Evolutionary conservation across 768 basidiomycete genomes (phyloP), one percentile per base, ranked within the genome.

Genomic region (Clitopilus passeckerianus): DNA sequence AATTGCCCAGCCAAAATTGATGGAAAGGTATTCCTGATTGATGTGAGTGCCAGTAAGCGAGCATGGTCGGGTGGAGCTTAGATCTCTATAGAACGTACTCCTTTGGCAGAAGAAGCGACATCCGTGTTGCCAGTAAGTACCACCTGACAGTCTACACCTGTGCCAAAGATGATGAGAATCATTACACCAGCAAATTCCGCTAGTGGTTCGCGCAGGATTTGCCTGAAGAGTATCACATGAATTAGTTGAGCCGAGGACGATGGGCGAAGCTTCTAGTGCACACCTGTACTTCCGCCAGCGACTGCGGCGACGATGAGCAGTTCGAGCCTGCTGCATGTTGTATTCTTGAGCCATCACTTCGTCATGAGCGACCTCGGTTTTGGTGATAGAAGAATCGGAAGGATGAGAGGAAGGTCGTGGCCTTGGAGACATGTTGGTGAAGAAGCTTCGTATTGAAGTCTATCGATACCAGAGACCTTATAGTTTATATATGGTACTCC

Each of bases 171-270:
- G 60, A 82, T 67, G 8, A 84, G 70, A 34, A 84, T 72, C 79
- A 81, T 78, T 15, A 78, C 77, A 20, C 84, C 83, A 37, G 80
- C 61, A 64, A 84, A 85, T 65, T 85, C 83, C 22, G 82, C 84
- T 6, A 76, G 74, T n/a, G 80, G 66, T 60, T 73, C 71, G 34
- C 71, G 69, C 15, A 74, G 61, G 56, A 68, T 63, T 61, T 73
- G 70, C 20, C 72, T 72, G n/a, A n/a, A 27, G 20, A 53, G 24
- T 37, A 50, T 43, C 43, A 20, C 6, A 12, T 43, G 14, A 12
- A 55, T 50, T 2, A 50, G 46, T n/a, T 22, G 33, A n/a, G 46
- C 44, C 27, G 33, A 37, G 27, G 14, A 56, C 27, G 30, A 33
- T 23, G 12, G 35, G 22, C 4, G 1, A 9, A 53, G 27, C 22